Percentiles rank a stretch among this genome's conserved stretches.
These are phyloP conservation scores for Solanum sejunctum DNA, from an alignment of 257 asterid species.

Conservation along the genomic window DNA sequence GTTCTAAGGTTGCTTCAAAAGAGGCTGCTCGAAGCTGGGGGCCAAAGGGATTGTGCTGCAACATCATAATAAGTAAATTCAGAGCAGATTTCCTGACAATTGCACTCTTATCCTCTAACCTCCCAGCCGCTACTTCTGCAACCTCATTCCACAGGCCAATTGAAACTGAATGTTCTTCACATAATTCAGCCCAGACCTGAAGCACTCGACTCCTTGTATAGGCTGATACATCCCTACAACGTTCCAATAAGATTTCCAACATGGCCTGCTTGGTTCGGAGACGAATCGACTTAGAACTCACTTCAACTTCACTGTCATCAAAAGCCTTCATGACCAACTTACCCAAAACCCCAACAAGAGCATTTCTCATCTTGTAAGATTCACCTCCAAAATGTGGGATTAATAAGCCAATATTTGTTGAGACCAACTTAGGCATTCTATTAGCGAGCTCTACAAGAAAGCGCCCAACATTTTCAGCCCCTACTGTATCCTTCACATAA, in stretches of 20 bases:
- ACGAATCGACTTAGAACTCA: conserved; percentile 66
- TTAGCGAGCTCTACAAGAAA: conserved; percentile 87
- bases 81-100: conserved; percentile 95
- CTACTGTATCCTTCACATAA: conserved; percentile 81
- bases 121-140: conserved; percentile 83
- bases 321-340: conserved; percentile 82
- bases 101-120: conserved; percentile 96
- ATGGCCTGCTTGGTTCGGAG: conserved; percentile 92
- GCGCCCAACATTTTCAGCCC: conserved; percentile 90
- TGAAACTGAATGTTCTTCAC: conserved; percentile 84
- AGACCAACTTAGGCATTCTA: conserved; percentile 66
- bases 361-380: conserved; percentile 91
- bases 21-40: conserved; percentile 84
- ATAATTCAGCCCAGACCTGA: conserved; percentile 95
- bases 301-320: conserved; percentile 70
- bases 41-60: conserved; percentile 97
- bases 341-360: conserved; percentile 88
- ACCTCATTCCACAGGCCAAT: conserved; percentile 98
- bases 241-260: conserved; percentile 88
- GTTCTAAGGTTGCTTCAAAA: conserved; percentile 92
- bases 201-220: conserved; percentile 96
- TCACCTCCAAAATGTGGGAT: conserved; percentile 97
- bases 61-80: conserved; percentile 79
- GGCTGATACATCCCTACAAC: conserved; percentile 96
- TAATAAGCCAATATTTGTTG: conserved; percentile 76